Base-by-base conservation (phyloP, 2,329 filamentous ascomycete genomes). In the Ceratocystis ficicola region DNA sequence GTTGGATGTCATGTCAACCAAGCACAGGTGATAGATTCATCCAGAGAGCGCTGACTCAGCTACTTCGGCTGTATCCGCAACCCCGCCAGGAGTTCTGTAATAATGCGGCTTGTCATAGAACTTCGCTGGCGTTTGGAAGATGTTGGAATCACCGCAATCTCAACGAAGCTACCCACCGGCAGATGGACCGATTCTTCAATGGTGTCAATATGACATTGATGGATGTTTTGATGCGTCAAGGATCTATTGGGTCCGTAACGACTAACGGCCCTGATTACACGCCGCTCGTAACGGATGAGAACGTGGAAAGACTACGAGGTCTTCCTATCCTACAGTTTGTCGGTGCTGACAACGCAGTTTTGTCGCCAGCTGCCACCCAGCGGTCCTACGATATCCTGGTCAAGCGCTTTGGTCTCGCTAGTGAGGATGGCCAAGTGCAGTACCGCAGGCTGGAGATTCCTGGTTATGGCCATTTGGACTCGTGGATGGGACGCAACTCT, bases 91-190 rank as follows among this genome's bases (percentile, higher is more conserved):
- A 88, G 74, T 77, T 84, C 2, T 88, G 85, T 75, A 81, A 77
- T 71, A 85, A 79, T 68, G 80, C 81, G 1, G 77, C 78, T 64
- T 88, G 85, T 74, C 85, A 87, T 73, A 80, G 85, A 17, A 77
- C 77, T 64, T 79, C 78, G 4, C 74, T 87, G 28, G 78, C 83
- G 15, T 87, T 86, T 69, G 85, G 84, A 44, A 79, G 68, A 22
- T 82, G 78, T 73, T 88, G 84, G 84, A 84, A 80, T 70, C 85
- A 88, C 73, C 72, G 70, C 2, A 87, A 87, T 72, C 78, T 87
- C 36, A 87, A 86, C 74, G 82, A 83, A 74, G 83, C 80, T 2
- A 88, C 85, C 1, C 85, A 87, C 73, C 75, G 79, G 0, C 80
- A 85, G 70, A 80, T 86, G 60, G 79, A 83, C 72, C 78, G 80